A percentile compares a stretch with the other conserved stretches of the same genome.
Evolutionary conservation across 2,329 filamentous ascomycete species (phyloP).

Genomic region (Pestalotiopsis sp.): DNA sequence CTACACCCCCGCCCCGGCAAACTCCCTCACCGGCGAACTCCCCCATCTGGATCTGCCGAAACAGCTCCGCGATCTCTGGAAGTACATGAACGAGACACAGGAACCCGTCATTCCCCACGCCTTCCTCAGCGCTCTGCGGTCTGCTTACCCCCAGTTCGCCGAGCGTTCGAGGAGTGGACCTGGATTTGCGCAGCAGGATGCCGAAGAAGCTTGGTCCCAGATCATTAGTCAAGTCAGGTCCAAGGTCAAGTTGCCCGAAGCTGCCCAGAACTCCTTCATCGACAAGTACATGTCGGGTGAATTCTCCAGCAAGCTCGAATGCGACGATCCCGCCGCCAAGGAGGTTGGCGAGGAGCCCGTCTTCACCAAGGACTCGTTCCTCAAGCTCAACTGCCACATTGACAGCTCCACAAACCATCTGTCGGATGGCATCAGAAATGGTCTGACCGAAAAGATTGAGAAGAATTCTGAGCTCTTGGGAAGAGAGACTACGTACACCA

Average conservation of each 20-base stretch:
- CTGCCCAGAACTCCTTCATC: slow-evolving; percentile 69
- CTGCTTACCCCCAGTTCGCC: slow-evolving; percentile 86
- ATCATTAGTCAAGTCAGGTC: slow-evolving; percentile 81
- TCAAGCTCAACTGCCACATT: slow-evolving; percentile 97
- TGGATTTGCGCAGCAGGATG: slow-evolving; percentile 96
- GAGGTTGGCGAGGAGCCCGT: slow-evolving; percentile 72
- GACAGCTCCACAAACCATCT: slow-evolving; percentile 84
- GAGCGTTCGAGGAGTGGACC: slow-evolving; percentile 80
- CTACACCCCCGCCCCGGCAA: slow-evolving; percentile 41
- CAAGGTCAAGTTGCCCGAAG: slow-evolving; percentile 62
- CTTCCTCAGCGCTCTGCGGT: slow-evolving; percentile 80
- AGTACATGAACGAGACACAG: slow-evolving; percentile 86
- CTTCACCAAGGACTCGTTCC: slow-evolving; percentile 71
- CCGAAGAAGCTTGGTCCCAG: slow-evolving; percentile 97
- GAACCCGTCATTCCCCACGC: slow-evolving; percentile 79
- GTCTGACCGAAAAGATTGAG: slow-evolving; percentile 84
- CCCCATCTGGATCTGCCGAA: slow-evolving; percentile 71
- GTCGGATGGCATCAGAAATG: slow-evolving; percentile 80
- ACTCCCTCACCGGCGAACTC: slow-evolving; percentile 22
- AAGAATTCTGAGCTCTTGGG: slow-evolving; percentile 80
- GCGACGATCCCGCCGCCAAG: slow-evolving; percentile 77
- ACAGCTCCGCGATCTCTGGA: slow-evolving; percentile 80
- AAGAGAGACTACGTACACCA: slow-evolving; percentile 82
- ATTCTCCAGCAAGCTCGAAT: slow-evolving; percentile 77
- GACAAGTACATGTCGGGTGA: slow-evolving; percentile 87